Evolutionary conservation across 257 asterid genomes (phyloP), one percentile per base, ranked within the genome.

Genomic region (Solanum arcanum): DNA sequence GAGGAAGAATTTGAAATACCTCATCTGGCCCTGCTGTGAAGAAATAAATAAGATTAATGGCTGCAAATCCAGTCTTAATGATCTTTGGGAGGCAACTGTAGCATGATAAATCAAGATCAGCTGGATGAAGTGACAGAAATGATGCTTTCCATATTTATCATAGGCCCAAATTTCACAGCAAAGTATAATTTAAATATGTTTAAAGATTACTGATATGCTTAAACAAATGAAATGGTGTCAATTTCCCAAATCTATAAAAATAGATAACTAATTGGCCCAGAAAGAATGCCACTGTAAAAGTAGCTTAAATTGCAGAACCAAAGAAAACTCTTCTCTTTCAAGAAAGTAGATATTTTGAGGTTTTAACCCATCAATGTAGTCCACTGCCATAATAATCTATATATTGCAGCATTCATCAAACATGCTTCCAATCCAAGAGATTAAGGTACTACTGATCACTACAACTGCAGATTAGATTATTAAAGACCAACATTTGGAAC

Each of bases 1-100:
- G 56, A 69, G 33, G 15, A 69, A 25, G 42, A 41, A 6, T 12
- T n/a, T 75, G 78, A 73, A 89, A 72, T 95, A 97, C 99, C 99
- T 97, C 99, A 90, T 97, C 99, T 60, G 99, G 98, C 87, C 99
- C 99, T 66, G 99, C 99, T 68, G 99, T 97, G 98, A 97, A 97
- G 74, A 97, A 97, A 91, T 97, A 97, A 47, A 97, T 96, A 85
- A 97, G 98, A 92, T 97, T 97, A 88, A 97, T 97, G 88, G 99
- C 98, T n/a, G 99, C 46, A 89, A 97, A 97, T 86, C 99, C 99
- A 56, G 98, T 97, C 94, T 97, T 97, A 87, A 97, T 96, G 91
- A 97, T 95, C 93, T 96, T 97, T 39, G 98, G 90, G 88, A 97
- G 98, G 83, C 93, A 95, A 88, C 99, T 97, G 96, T 86, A 87